Evolutionary conservation across 495 filamentous ascomycete genomes (phyloP).

Genomic region (Hypoxylon rickii): DNA sequence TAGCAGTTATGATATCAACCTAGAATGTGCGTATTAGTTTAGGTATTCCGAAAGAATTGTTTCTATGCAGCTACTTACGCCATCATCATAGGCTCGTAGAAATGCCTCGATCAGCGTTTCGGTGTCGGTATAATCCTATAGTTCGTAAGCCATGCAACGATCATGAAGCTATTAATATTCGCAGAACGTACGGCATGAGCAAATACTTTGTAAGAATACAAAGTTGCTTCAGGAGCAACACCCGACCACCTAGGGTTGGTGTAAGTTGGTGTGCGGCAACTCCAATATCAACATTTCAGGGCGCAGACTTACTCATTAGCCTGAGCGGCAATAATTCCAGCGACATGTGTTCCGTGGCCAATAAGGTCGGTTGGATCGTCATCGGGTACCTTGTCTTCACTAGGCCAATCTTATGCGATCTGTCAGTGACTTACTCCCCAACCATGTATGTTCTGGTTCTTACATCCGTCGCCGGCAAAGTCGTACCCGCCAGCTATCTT

Average conservation of each 20-base stretch:
- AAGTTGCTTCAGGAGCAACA: constrained; percentile 51
- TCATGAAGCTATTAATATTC: background rate
- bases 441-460: background rate
- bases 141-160: background rate
- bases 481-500: constrained; percentile 46
- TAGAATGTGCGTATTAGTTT: background rate
- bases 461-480: constrained; percentile 39
- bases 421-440: background rate
- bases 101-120: constrained; percentile 47
- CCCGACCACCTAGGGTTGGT: constrained; percentile 42
- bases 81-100: constrained; percentile 46
- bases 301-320: constrained; percentile 23
- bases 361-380: constrained; percentile 43
- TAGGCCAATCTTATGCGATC: constrained; percentile 8
- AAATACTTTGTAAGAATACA: constrained; percentile 50
- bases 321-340: constrained; percentile 50
- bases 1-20: constrained; percentile 49
- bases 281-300: too few species aligned
- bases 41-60: background rate
- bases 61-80: constrained; percentile 19
- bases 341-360: constrained; percentile 49
- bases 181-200: constrained; percentile 18
- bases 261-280: too few species aligned
- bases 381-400: constrained; percentile 28
- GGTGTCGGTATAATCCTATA: constrained; percentile 24